Conservation (phyloP, 768 basidiomycete genomes). For the Paxillus ammoniavirescens region DNA sequence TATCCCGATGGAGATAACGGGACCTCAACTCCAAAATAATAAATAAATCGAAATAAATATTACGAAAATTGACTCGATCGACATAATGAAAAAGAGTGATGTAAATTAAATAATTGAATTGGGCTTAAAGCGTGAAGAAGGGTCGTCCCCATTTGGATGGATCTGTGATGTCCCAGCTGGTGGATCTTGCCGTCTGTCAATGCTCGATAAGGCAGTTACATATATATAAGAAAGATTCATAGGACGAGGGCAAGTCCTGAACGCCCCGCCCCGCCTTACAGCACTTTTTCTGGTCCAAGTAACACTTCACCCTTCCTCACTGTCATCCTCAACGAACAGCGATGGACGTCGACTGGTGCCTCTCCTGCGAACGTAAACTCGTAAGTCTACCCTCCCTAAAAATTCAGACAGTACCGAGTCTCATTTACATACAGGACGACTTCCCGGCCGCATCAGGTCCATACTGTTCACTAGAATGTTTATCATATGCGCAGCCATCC, state of each 20-base stretch:
- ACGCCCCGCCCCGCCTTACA: conserved; percentile 21
- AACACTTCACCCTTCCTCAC: neutral
- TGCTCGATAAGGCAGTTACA: conserved; percentile 24
- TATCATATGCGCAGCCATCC: conserved; percentile 37
- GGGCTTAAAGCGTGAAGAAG: conserved; percentile 1
- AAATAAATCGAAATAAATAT: conserved; percentile 15
- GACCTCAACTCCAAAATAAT: conserved; percentile 9
- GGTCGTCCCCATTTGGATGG: conserved; percentile 15
- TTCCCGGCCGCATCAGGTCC: conserved; percentile 32
- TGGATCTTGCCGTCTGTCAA: conserved; percentile 15
- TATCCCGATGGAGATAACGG: neutral
- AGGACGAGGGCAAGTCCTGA: conserved; percentile 4
- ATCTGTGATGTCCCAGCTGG: conserved; percentile 17
- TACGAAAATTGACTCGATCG: conserved; percentile 29
- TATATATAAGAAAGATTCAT: conserved; percentile 30
- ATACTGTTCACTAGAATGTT: conserved; percentile 56
- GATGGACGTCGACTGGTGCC: conserved; percentile 74
- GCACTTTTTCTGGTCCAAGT: conserved; percentile 13
- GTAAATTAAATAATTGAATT: conserved; percentile 36
- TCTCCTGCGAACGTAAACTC: conserved; percentile 59
- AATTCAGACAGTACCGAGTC: neutral
- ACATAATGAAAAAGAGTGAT: conserved; percentile 30
- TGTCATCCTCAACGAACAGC: conserved; percentile 7
- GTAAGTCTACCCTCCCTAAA: conserved; percentile 37
- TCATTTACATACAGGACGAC: conserved; percentile 17